Base-by-base conservation (phyloP, 495 filamentous ascomycete genomes). In the Filosporella fistucella region DNA sequence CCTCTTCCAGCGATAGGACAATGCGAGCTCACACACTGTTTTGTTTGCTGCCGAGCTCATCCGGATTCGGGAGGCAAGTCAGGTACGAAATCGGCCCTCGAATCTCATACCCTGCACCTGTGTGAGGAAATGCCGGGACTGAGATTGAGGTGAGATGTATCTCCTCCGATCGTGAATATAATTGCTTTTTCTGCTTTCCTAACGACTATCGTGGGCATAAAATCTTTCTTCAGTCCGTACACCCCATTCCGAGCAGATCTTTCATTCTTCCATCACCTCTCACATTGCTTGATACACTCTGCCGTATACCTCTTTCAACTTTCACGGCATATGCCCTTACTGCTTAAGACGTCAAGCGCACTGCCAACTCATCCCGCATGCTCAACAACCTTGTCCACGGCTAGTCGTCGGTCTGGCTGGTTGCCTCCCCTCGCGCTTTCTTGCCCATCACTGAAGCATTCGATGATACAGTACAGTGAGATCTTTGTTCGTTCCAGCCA, bases 321-420 rank as follows among this genome's bases (percentile, higher is more conserved):
- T 66, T 60, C 67, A 70, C 67, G 67, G 71, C 70, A 74, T 70
- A 64, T 69, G 63, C 68, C 63, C 68, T 66, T 66, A 69, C 68
- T 69, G 68, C 65, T 68, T 71, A 76, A 78, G 81, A 75, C 74
- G 72, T 78, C 74, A 75, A 82, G 74, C 75, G 80, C 78, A 78
- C 64, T 89, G 87, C 83, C 86, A 90, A 81, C 86, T 88, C 86
- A 90, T 88, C 85, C 84, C 86, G 84, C 86, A 84, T 88, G 75
- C 74, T 70, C n/a, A 29, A 44, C 29, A 59, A 55, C 47, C 46
- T 50, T 69, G 68, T 72, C 66, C 67, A 71, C 70, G 69, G 65
- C 68, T 71, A 69, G 67, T 61, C 66, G 67, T 72, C 66, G 47
- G 52, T 47, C 47, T 69, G 67, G 72, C 70, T 73, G 68, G 70